Evolutionary conservation across 202 grass and related monocot genomes (phyloP).

Genomic region (Saccharum hybrid): DNA sequence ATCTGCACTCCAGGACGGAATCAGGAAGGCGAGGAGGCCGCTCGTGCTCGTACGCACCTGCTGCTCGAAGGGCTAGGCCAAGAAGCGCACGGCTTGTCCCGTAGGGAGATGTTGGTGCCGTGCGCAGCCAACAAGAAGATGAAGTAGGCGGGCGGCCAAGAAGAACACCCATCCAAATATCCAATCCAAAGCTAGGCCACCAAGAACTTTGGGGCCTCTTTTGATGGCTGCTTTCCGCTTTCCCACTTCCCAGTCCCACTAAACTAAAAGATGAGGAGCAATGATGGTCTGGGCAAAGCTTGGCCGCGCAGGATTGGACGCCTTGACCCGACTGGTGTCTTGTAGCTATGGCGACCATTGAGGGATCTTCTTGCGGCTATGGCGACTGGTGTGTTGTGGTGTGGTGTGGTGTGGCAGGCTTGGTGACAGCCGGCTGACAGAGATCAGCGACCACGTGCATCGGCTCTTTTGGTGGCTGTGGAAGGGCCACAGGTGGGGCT

Average conservation of each 20-base stretch:
- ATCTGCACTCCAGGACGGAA: not conserved
- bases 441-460: not conserved
- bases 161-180: not conserved
- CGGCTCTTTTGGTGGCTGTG: not conserved
- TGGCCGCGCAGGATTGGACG: not conserved
- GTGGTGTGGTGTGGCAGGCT: not conserved
- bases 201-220: constrained; percentile 3
- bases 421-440: not conserved
- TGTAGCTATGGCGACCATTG: not conserved
- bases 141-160: not conserved
- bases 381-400: not conserved
- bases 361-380: not conserved
- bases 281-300: constrained; percentile 19
- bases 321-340: not conserved
- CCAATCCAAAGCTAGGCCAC: constrained; percentile 35
- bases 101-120: not conserved
- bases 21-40: not conserved
- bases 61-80: not conserved
- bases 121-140: not conserved
- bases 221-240: constrained; percentile 1
- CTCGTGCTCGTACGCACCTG: constrained; percentile 35
- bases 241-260: constrained; percentile 2
- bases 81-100: not conserved
- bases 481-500: not conserved
- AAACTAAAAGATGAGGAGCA: not conserved